A percentile compares a stretch with the other conserved stretches of the same genome.
phyloP scores from a whole-genome alignment of 805 yeast species.

The Metschnikowia lochheadii region DNA sequence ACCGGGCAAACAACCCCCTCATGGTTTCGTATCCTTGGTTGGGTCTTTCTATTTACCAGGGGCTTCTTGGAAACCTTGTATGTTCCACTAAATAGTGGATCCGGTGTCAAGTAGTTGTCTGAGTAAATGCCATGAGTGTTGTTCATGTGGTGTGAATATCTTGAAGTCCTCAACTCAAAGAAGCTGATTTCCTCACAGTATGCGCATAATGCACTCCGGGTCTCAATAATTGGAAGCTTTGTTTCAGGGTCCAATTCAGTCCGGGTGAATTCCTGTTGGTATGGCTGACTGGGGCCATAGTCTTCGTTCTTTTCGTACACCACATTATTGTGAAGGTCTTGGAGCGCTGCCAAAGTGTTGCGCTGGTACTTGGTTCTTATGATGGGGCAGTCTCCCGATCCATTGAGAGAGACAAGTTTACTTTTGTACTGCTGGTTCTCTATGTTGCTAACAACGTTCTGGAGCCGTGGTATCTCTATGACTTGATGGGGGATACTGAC shows the following conservation, averaged over 20 bases:
- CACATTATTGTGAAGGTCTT: slow-evolving; percentile 5
- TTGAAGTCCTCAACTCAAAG: slow-evolving; percentile 28
- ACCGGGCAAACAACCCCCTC: slow-evolving; percentile 30
- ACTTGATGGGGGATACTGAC: neutral
- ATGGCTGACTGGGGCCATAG: slow-evolving; percentile 11
- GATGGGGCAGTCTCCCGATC: slow-evolving; percentile 8
- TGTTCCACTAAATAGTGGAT: slow-evolving; percentile 23
- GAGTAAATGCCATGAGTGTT: slow-evolving; percentile 32
- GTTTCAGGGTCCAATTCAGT: slow-evolving; percentile 10
- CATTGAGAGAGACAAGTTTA: slow-evolving; percentile 5
- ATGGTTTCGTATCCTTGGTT: slow-evolving; percentile 19
- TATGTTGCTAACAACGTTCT: neutral
- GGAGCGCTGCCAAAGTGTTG: slow-evolving; percentile 3
- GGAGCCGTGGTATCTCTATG: slow-evolving; percentile 1
- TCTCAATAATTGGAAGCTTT: slow-evolving; percentile 9
- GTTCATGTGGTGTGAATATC: slow-evolving; percentile 34
- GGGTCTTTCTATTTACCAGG: slow-evolving; percentile 17
- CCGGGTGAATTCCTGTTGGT: slow-evolving; percentile 18
- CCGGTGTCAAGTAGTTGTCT: slow-evolving; percentile 27
- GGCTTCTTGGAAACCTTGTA: slow-evolving; percentile 20
- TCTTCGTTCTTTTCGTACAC: slow-evolving; percentile 9
- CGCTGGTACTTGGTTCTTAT: slow-evolving; percentile 9
- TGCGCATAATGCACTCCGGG: slow-evolving; percentile 34
- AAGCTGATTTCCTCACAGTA: slow-evolving; percentile 29
- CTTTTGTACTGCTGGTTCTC: neutral